Evolutionary conservation across 352 stramenopile genomes (phyloP).

Genomic region (Phytophthora syringae): DNA sequence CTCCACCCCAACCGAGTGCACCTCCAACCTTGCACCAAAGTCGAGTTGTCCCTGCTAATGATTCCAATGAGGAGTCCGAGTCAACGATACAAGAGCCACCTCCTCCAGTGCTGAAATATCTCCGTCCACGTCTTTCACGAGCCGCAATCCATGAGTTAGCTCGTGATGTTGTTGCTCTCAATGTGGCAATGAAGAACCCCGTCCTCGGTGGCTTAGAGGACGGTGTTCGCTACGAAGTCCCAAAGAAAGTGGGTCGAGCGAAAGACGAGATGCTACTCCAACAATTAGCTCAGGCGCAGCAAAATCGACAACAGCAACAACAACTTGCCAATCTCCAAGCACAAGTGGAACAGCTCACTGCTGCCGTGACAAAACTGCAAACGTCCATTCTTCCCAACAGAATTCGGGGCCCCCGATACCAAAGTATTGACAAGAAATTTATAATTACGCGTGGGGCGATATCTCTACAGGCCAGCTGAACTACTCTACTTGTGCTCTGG

Average conservation of each 20-base stretch:
- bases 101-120: conserved; percentile 6
- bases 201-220: conserved; percentile 48
- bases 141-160: conserved; percentile 60
- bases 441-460: conserved; percentile 35
- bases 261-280: conserved; percentile 15
- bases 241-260: conserved; percentile 41
- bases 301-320: conserved; percentile 31
- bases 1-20: conserved; percentile 5
- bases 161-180: conserved; percentile 41
- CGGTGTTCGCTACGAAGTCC: conserved; percentile 63
- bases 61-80: conserved; percentile 4
- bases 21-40: conserved; percentile 1
- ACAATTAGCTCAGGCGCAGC: conserved; percentile 17
- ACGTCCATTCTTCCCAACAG: conserved; percentile 25
- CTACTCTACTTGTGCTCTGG: conserved; percentile 34
- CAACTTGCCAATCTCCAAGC: conserved; percentile 44
- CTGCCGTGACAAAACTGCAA: conserved; percentile 44
- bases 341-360: conserved; percentile 55
- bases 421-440: conserved; percentile 44
- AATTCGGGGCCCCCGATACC: conserved; percentile 22
- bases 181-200: conserved; percentile 26
- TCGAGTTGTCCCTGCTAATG: conserved; percentile 19
- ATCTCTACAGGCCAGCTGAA: conserved; percentile 28
- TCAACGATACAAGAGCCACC: conserved; percentile 1
- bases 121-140: conserved; percentile 3